phyloP scores from a whole-genome alignment of 192 early-diverging fungal species.

The Piromyces finnis region DNA sequence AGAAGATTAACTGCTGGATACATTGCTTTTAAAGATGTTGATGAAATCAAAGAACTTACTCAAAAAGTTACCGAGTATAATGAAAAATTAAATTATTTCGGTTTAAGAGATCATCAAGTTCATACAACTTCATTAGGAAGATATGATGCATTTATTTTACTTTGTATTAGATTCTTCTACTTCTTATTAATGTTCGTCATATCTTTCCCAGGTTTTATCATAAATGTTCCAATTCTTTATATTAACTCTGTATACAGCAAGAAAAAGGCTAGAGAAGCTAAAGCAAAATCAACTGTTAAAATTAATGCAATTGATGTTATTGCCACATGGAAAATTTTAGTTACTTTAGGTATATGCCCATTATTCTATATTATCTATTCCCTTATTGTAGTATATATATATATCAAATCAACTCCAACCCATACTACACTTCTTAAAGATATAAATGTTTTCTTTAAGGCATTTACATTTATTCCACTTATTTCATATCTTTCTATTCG shows the following conservation, averaged over 20 bases:
- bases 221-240: background rate
- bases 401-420: background rate
- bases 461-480: conserved; percentile 30
- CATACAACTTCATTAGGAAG: conserved; percentile 54
- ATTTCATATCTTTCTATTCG: conserved; percentile 55
- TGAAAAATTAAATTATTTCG: conserved; percentile 65
- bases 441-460: conserved; percentile 9
- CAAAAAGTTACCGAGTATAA: conserved; percentile 70
- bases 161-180: conserved; percentile 50
- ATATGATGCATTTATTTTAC: conserved; percentile 36
- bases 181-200: conserved; percentile 54
- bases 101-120: conserved; percentile 38
- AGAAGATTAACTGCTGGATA: conserved; percentile 69
- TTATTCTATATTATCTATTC: conserved; percentile 53
- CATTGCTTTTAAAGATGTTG: conserved; percentile 59
- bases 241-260: background rate
- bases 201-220: conserved; percentile 64
- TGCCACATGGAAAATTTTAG: conserved; percentile 85
- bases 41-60: conserved; percentile 59
- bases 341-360: conserved; percentile 56
- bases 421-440: conserved; percentile 6
- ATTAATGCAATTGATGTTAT: conserved; percentile 87
- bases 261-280: conserved; percentile 29
- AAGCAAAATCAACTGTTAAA: conserved; percentile 81
- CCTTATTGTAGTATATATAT: conserved; percentile 29